Conservation (phyloP, 805 yeast genomes). For the Kodamaea lidongshanica region DNA sequence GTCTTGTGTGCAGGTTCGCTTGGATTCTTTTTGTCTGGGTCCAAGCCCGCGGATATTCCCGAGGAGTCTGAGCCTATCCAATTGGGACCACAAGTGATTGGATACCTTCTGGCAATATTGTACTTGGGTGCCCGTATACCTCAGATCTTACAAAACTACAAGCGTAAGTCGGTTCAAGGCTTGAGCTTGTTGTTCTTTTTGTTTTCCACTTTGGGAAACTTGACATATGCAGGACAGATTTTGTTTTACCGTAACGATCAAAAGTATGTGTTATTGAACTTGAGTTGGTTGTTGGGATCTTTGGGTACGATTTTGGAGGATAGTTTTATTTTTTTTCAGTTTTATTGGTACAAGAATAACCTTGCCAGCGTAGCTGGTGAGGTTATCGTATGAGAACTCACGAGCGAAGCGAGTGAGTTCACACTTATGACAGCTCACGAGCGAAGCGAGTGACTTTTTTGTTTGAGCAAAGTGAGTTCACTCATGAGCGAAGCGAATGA, state of each 20-base stretch:
- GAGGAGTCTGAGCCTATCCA: constrained; percentile 21
- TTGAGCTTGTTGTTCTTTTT: constrained; percentile 76
- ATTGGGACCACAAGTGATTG: constrained; percentile 60
- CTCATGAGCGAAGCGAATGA: too few relatives aligned
- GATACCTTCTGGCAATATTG: constrained; percentile 61
- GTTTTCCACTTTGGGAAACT: constrained; percentile 67
- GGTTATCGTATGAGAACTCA: too few relatives aligned
- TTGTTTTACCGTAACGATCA: constrained; percentile 57
- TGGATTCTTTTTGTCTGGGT: constrained; percentile 51
- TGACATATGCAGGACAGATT: constrained; percentile 71
- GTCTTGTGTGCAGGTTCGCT: constrained; percentile 57
- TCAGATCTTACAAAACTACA: constrained; percentile 75
- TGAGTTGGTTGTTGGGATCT: constrained; percentile 76
- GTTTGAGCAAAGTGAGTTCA: too few relatives aligned
- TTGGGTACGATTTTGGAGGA: constrained; percentile 75
- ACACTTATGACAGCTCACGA: too few relatives aligned
- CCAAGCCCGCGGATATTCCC: constrained; percentile 15
- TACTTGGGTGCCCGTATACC: constrained; percentile 71
- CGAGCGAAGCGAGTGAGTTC: too few relatives aligned
- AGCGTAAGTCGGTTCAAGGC: constrained; percentile 75
- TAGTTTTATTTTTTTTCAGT: constrained; percentile 58
- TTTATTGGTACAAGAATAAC: constrained; percentile 49
- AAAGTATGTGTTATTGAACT: constrained; percentile 53
- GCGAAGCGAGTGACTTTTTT: too few relatives aligned
- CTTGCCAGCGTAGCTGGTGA: constrained; percentile 7